Evolutionary conservation across 192 early-diverging fungal genomes (phyloP), one percentile per base, ranked within the genome.

Genomic region (Backusella parvicylindrica): DNA sequence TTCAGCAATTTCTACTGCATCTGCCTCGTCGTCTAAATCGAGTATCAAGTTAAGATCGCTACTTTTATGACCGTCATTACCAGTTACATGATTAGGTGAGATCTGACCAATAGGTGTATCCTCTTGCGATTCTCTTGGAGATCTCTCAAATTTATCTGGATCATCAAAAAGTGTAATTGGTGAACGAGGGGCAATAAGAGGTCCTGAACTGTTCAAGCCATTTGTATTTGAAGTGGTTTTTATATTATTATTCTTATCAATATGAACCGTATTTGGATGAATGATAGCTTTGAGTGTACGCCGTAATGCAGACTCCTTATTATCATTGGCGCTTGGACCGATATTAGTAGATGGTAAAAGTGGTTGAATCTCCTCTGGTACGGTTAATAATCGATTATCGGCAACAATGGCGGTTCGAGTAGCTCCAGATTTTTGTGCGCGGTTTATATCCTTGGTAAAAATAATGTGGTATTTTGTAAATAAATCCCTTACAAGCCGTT

Each of bases 401-500:
- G 30, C 28, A 31, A 18, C 32, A 6, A 31, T 40, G 12, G 30
- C 2, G 16, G 64, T 35, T 28, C 66, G 33, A 13, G 33, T 26
- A 21, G 33, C 36, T 1, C 64, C 28, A 0, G 64, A 65, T 70
- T 33, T 43, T 70, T 73, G 71, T 7, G 64, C 63, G 9, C 73
- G 65, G 26, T 70, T 72, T 6, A 65, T 67, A 18, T 64, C 47
- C 23, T 64, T 65, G 8, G 77, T 73, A 71, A 86, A 86, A 36
- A 86, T 80, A 60, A 71, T 71, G 36, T 82, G 79, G 18, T 78
- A 80, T 70, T 80, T 78, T 36, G 77, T 79, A 31, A 86, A 68
- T 68, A 86, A 75, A 21, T 88, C 86, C 12, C 80, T 75, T 56
- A 86, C 70, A 64, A 88, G 75, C 16, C 83, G 70, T 30, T 81